Evolutionary conservation across 352 stramenopile genomes (phyloP).

Genomic region (Saprolegnia diclina): DNA sequence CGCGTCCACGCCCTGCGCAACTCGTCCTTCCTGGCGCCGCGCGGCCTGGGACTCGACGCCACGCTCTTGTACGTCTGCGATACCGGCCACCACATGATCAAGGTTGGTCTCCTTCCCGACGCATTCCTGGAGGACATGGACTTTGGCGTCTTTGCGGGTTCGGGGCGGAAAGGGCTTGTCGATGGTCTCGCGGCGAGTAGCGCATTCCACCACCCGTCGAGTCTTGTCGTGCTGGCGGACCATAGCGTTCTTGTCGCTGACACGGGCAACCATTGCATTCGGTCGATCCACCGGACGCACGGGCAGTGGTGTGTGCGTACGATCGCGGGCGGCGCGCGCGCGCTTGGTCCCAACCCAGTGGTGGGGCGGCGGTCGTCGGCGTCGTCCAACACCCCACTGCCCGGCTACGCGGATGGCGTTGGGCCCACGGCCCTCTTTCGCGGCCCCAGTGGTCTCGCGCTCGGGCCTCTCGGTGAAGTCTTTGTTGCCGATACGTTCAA

Average conservation of each 20-base stretch:
- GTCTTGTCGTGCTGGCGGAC: conserved; percentile 38
- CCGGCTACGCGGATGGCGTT: conserved; percentile 32
- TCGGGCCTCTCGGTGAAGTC: conserved; percentile 32
- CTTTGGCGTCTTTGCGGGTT: conserved; percentile 44
- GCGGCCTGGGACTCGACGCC: conserved; percentile 38
- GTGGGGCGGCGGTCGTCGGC: conserved; percentile 3
- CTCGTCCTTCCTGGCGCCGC: conserved; percentile 40
- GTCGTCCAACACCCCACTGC: conserved; percentile 18
- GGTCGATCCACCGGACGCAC: conserved; percentile 33
- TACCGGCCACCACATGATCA: conserved; percentile 48
- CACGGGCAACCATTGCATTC: conserved; percentile 54
- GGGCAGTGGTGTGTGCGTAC: conserved; percentile 37
- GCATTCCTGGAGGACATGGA: conserved; percentile 30
- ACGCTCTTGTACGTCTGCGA: conserved; percentile 51
- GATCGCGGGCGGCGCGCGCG: conserved; percentile 34
- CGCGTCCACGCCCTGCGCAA: conserved; percentile 18
- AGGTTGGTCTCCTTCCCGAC: conserved; percentile 38
- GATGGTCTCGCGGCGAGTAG: conserved; percentile 39
- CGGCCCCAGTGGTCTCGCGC: conserved; percentile 36
- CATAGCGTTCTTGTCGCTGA: conserved; percentile 42
- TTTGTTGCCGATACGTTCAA: conserved; percentile 55
- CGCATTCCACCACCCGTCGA: conserved; percentile 40
- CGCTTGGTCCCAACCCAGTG: conserved; percentile 9
- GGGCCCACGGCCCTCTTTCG: conserved; percentile 39
- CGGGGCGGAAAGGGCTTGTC: conserved; percentile 37